Base-by-base conservation (phyloP, 2,329 filamentous ascomycete genomes). In the Diaporthe helianthi region DNA sequence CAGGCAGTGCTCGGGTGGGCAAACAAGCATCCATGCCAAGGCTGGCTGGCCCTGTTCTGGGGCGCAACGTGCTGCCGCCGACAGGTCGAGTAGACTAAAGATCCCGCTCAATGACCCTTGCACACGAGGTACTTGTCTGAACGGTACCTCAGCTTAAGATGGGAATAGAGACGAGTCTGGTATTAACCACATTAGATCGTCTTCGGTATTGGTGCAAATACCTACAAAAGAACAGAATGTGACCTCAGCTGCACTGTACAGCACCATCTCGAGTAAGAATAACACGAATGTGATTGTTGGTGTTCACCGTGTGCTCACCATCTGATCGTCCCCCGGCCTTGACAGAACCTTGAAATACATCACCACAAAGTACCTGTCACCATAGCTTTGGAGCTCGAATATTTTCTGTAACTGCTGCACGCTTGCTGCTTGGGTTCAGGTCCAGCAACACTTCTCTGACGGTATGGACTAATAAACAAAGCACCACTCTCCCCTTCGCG, bases 401-500 rank as follows among this genome's bases (percentile, higher is more conserved):
- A 44, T 47, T 52, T 52, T 47, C 31, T 46, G 52, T 47, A 24
- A 36, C n/a, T 12, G 53, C 29, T n/a, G n/a, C n/a, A n/a, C n/a
- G n/a, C n/a, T n/a, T n/a, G n/a, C n/a, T n/a, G 33, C 10, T 15
- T 13, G 19, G 49, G 29, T 41, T n/a, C 53, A 19, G 15, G 46
- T 53, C 36, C 12, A 26, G 19, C 41, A 54, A 51, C 31, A 60
- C 58, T 51, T 64, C 47, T 61, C 47, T 61, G 60, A 51, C 61
- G 46, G n/a, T 47, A 53, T 69, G 66, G 65, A 66, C 60, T 55
- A 52, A 60, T 55, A 52, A 65, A 69, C 47, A 58, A 67, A 67
- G 60, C 38, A 53, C 22, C 9, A 17, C 36, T 15, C 17, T 24
- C 47, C n/a, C 2, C 24, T 47, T 33, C 36, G 13, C 44, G 31